Evolutionary conservation across 192 early-diverging fungal genomes (phyloP), one percentile per base, ranked within the genome.

Genomic region (Podila minutissima): DNA sequence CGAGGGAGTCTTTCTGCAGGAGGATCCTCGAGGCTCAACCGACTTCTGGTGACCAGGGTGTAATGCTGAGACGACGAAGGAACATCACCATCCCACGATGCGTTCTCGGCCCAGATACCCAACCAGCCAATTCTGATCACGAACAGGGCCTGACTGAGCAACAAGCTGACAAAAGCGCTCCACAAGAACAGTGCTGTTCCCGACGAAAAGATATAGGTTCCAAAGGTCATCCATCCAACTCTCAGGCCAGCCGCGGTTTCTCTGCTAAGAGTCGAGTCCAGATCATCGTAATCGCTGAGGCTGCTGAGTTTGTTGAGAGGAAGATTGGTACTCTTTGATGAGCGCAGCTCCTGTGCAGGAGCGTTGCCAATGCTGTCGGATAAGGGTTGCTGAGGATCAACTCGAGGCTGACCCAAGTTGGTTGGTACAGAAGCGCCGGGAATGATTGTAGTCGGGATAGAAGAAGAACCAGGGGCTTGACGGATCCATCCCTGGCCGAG

Each of bases 261-360:
- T 31, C 77, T 65, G 46, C 77, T 81, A 62, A 81, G 26, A 3
- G 77, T 81, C 20, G 77, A 81, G 32, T 81, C 77, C 55, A 81
- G 66, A 69, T 81, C 77, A 31, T 81, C 77, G 73, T 69, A 72
- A 29, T 81, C 77, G 28, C 59, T 81, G 15, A 81, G 38, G 24
- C 46, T 81, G 31, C 77, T 81, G 66, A 81, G 72, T 46, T 73
- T 81, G 49, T 81, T 81, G 29, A 81, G 55, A 20, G 77, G 77
- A 24, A 81, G 20, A 29, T 73, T 81, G 5, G 65, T 68, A 53
- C 71, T 81, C 65, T 69, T 81, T 31, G 77, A 51, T 15, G 66
- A 53, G 28, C 66, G 59, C 22, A 81, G 67, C 5, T 81, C 77
- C 22, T 73, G 71, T 0, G 64, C 11, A 11, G 57, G 66, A 26